These are phyloP conservation scores for Arabidopsis thaliana DNA, from an alignment of 345 rosid species.

Conservation along the genomic window DNA sequence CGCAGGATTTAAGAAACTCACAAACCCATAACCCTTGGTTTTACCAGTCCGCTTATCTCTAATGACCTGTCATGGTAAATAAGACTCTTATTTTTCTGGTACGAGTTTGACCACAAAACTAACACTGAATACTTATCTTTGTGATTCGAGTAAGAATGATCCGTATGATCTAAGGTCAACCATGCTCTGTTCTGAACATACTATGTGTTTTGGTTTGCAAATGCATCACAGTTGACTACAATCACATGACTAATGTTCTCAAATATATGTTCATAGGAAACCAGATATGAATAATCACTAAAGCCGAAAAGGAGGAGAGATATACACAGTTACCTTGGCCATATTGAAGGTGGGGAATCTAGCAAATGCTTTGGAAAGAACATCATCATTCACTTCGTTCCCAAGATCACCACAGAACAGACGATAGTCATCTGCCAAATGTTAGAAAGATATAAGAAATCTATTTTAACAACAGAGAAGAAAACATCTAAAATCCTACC, in stretches of 20 bases:
- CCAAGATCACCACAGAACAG: slow-evolving; percentile 99
- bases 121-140: not conserved
- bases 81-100: not conserved
- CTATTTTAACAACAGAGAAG: not conserved
- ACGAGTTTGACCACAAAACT: slow-evolving; percentile 9
- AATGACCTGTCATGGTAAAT: slow-evolving; percentile 64
- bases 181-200: slow-evolving; percentile 12
- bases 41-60: slow-evolving; percentile 98
- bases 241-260: not conserved
- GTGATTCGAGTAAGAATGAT: not conserved
- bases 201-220: slow-evolving; percentile 2
- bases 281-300: slow-evolving; percentile 4
- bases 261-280: not conserved
- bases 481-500: slow-evolving; percentile 3
- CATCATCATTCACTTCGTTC: slow-evolving; percentile 99
- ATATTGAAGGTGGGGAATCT: slow-evolving; percentile 96
- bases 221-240: slow-evolving; percentile 9
- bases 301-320: slow-evolving; percentile 29
- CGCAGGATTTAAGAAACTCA: slow-evolving; percentile 86
- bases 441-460: slow-evolving; percentile 12
- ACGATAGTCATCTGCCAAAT: slow-evolving; percentile 85
- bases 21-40: slow-evolving; percentile 97
- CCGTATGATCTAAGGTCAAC: slow-evolving; percentile 8
- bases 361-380: slow-evolving; percentile 93
- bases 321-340: slow-evolving; percentile 69